Conservation (phyloP, 805 yeast species). For the Wickerhamiella dianesei region DNA sequence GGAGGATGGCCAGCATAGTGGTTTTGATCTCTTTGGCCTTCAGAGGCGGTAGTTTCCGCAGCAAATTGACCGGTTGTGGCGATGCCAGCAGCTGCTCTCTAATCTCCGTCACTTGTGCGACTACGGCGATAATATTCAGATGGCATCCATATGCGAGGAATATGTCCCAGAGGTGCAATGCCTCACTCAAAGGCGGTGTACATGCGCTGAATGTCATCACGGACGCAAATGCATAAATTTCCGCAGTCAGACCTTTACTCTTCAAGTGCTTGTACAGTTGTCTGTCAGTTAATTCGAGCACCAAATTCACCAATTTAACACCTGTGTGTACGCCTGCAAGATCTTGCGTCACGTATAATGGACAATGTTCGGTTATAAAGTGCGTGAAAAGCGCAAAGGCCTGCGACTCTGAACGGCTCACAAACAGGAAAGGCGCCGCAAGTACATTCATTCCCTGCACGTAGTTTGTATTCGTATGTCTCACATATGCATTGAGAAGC, state of each 20-base stretch:
- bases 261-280: conserved; percentile 46
- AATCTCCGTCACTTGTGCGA: conserved; percentile 65
- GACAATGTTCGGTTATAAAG: conserved; percentile 50
- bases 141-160: conserved; percentile 84
- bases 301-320: conserved; percentile 53
- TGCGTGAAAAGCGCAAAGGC: conserved; percentile 61
- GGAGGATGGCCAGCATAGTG: conserved; percentile 64
- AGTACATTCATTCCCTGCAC: conserved; percentile 91
- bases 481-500: conserved; percentile 58
- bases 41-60: conserved; percentile 59
- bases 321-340: conserved; percentile 76
- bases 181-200: conserved; percentile 69
- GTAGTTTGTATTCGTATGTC: conserved; percentile 25
- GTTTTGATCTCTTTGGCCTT: conserved; percentile 65
- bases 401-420: conserved; percentile 70
- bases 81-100: conserved; percentile 48
- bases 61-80: conserved; percentile 55
- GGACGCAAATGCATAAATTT: conserved; percentile 62
- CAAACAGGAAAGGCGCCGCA: conserved; percentile 68
- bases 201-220: conserved; percentile 77
- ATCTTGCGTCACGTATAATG: conserved; percentile 64
- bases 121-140: conserved; percentile 68
- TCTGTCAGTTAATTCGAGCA: conserved; percentile 60
- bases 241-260: conserved; percentile 60
- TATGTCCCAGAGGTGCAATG: conserved; percentile 76